Evolutionary conservation across 2,329 filamentous ascomycete species (phyloP).

Genomic region (Aspergillus viridinutans): DNA sequence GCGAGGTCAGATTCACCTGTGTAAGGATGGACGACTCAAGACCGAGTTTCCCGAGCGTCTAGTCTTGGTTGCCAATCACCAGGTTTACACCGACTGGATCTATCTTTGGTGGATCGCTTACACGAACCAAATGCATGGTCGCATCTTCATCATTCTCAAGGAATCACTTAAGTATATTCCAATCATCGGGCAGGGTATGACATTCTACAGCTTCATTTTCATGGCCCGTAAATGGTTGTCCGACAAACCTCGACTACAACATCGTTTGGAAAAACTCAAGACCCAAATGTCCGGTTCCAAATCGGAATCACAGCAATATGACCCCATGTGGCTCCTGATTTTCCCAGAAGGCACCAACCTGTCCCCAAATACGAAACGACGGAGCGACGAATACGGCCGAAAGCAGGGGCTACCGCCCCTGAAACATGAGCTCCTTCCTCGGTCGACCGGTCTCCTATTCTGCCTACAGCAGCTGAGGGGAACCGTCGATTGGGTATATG

Average conservation of each 20-base stretch:
- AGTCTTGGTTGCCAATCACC: slow-evolving; percentile 62
- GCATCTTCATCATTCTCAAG: slow-evolving; percentile 64
- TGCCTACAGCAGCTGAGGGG: slow-evolving; percentile 56
- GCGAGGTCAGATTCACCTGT: slow-evolving; percentile 54
- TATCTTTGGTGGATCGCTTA: slow-evolving; percentile 67
- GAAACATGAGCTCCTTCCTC: slow-evolving; percentile 57
- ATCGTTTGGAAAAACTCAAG: slow-evolving; percentile 55
- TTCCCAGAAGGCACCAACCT: slow-evolving; percentile 64
- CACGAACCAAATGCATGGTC: slow-evolving; percentile 61
- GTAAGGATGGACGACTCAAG: slow-evolving; percentile 54
- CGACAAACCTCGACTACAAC: slow-evolving; percentile 56
- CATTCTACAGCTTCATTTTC: slow-evolving; percentile 65
- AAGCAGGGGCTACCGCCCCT: slow-evolving; percentile 56
- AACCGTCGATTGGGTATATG: slow-evolving; percentile 62
- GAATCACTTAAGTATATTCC: slow-evolving; percentile 62
- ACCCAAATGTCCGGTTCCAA: slow-evolving; percentile 47
- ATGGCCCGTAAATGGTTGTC: slow-evolving; percentile 59
- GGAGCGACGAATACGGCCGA: slow-evolving; percentile 53
- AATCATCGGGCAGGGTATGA: slow-evolving; percentile 58
- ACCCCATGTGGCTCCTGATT: slow-evolving; percentile 65
- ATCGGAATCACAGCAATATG: slow-evolving; percentile 42
- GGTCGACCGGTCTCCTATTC: slow-evolving; percentile 59
- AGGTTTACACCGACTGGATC: slow-evolving; percentile 66
- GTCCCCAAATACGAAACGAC: slow-evolving; percentile 51
- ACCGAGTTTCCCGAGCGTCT: slow-evolving; percentile 59